These are phyloP conservation scores for Tetrapisispora fleetii DNA, from an alignment of 805 yeast genomes.

Conservation along the genomic window DNA sequence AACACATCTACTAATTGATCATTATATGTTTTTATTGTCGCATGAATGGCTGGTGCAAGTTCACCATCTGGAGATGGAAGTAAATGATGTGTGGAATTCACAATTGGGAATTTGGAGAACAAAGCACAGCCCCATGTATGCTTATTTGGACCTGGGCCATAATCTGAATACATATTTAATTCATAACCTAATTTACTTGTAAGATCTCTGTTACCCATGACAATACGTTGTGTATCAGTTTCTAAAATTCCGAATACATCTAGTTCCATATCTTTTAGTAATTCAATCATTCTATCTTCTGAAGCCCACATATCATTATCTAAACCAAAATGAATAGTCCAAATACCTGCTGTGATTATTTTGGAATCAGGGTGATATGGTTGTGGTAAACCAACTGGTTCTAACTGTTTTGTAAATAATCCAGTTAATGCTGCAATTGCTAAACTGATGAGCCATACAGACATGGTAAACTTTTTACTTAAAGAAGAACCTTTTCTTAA, in stretches of 20 bases:
- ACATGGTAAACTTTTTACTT: constrained; percentile 10
- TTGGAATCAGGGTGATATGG: constrained; percentile 62
- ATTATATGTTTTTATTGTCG: constrained; percentile 87
- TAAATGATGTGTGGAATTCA: constrained; percentile 82
- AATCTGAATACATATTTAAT: constrained; percentile 88
- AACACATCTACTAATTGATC: constrained; percentile 71
- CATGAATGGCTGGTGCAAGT: constrained; percentile 95
- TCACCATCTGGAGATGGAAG: constrained; percentile 97
- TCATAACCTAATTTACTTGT: constrained; percentile 89
- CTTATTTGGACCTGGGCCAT: constrained; percentile 95
- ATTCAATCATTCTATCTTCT: constrained; percentile 78
- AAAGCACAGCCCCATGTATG: constrained; percentile 98
- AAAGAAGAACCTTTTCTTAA: constrained; percentile 1
- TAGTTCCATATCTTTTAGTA: constrained; percentile 75
- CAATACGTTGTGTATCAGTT: constrained; percentile 85
- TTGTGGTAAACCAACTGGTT: constrained; percentile 40
- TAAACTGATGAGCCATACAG: constrained; percentile 12
- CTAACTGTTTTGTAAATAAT: constrained; percentile 16
- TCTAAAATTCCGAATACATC: constrained; percentile 89
- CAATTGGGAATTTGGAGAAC: constrained; percentile 86
- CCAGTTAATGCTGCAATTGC: constrained; percentile 12
- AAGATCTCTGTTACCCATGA: constrained; percentile 91
- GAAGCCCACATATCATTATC: constrained; percentile 98
- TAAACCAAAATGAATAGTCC: constrained; percentile 96
- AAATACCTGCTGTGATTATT: constrained; percentile 86